Base-by-base conservation (phyloP, 1,284 basidiomycete species). In the Ganoderma sp. region DNA sequence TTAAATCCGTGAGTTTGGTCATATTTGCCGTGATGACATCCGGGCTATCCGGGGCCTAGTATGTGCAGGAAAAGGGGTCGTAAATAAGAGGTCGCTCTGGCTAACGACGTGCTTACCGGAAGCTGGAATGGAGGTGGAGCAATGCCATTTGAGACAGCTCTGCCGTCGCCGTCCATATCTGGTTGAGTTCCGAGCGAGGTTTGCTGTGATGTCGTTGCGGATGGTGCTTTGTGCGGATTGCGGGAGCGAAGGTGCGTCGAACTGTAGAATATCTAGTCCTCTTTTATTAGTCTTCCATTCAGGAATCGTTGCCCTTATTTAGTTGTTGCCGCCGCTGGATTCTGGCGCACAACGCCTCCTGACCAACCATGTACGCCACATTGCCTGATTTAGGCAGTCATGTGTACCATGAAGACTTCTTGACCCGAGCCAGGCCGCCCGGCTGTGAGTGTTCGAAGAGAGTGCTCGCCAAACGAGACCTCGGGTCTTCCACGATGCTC, bases 1-100 rank as follows among this genome's bases (percentile, higher is more conserved):
- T 80, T 61, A 82, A 78, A 48, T 81, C 81, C 64, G 84, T 78
- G 45, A 89, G 79, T 65, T 84, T 83, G 63, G 84, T 74, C 45
- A 87, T 73, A 73, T 89, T 90, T 41, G 81, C 80, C 0, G 88
- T 90, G 73, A 90, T 85, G 66, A 81, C 82, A 56, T 88, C 87
- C 12, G 85, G 80, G 32, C 75, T 80, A 68, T 87, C 83, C 48
- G 87, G 86, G 43, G 83, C 80, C 85, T 87, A 60, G 39, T 87
- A 60, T 43, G 41, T 37, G 52, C 12, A 14, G 22, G 6, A 41
- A 42, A 43, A 32, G 58, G 43, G 34, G 48, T 32, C 42, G 12
- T 32, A 56, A 56, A 60, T 61, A 7, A 10, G 17, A 32, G 56
- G 67, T 15, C 64, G 19, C 48, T 66, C 34, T 42, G 12, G 12